phyloP scores from a whole-genome alignment of 148 eudicot genomes.

The Vaccinium macrocarpon region DNA sequence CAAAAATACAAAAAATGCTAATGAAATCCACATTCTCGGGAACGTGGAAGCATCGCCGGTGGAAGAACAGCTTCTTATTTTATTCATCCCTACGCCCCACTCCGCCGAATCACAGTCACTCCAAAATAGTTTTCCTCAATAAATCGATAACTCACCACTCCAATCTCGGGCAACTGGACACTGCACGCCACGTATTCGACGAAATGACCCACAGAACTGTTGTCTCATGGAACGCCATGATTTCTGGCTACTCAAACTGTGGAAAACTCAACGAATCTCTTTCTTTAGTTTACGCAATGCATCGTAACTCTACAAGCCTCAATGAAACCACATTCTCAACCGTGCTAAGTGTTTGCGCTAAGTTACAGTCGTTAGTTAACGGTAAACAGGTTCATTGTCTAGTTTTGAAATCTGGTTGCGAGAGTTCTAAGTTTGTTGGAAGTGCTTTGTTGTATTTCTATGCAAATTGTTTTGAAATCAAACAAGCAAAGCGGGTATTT shows the following conservation, averaged over 20 bases:
- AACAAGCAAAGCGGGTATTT: conserved; percentile 38
- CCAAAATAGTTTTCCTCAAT: conserved; percentile 25
- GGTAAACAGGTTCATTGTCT: conserved; percentile 45
- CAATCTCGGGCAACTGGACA: conserved; percentile 26
- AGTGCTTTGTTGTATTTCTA: conserved; percentile 43
- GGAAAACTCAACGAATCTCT: conserved; percentile 29
- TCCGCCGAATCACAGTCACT: background rate
- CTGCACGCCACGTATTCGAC: conserved; percentile 53
- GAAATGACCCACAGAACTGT: conserved; percentile 39
- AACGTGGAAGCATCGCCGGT: conserved; percentile 22
- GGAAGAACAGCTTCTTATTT: conserved; percentile 12
- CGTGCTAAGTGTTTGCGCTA: conserved; percentile 39
- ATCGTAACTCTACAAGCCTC: conserved; percentile 22
- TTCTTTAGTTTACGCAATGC: conserved; percentile 32
- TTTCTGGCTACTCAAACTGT: conserved; percentile 46
- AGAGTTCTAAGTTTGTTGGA: conserved; percentile 37
- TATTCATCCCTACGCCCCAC: conserved; percentile 6
- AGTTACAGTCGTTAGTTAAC: conserved; percentile 1
- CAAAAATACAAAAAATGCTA: background rate
- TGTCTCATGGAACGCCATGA: conserved; percentile 52
- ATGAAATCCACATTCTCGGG: background rate
- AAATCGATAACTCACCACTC: conserved; percentile 21
- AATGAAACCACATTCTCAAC: conserved; percentile 40
- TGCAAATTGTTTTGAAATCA: conserved; percentile 33
- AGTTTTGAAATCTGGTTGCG: conserved; percentile 40